Evolutionary conservation across 1,139 yeast species (phyloP).

Genomic region (Spencermartinsiella ligniputridi): DNA sequence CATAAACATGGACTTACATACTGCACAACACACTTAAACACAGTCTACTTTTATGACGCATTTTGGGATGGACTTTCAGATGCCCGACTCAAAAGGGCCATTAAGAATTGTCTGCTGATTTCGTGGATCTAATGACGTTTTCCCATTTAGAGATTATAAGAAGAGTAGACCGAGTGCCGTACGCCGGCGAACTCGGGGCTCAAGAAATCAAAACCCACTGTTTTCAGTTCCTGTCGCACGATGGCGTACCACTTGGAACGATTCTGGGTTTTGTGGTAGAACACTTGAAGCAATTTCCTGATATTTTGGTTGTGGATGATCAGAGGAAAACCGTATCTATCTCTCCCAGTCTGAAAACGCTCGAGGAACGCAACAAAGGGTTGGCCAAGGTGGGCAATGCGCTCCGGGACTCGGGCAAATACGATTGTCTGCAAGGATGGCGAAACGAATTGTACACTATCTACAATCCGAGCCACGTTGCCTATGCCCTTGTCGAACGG

Average conservation of each 20-base stretch:
- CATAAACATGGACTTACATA: too few species aligned
- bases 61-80: too few species aligned
- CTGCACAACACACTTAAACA: too few species aligned
- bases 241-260: constrained; percentile 50
- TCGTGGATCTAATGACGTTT: constrained; percentile 11
- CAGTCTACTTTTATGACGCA: too few species aligned
- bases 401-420: constrained; percentile 41
- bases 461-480: constrained; percentile 49
- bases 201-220: constrained; percentile 37
- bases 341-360: constrained; percentile 37
- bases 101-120: too few species aligned
- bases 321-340: constrained; percentile 37
- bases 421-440: constrained; percentile 68
- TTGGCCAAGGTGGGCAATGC: constrained; percentile 42
- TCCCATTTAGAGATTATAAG: constrained; percentile 35
- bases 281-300: constrained; percentile 33
- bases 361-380: constrained; percentile 45
- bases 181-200: constrained; percentile 23
- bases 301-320: constrained; percentile 37
- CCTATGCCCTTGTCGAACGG: constrained; percentile 71
- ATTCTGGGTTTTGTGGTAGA: constrained; percentile 46
- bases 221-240: constrained; percentile 46
- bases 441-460: constrained; percentile 77
- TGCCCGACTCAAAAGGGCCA: too few species aligned
- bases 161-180: constrained; percentile 50